Conservation (phyloP, 2,329 filamentous ascomycete species). For the Arthrobotrys pseudoclavata region DNA sequence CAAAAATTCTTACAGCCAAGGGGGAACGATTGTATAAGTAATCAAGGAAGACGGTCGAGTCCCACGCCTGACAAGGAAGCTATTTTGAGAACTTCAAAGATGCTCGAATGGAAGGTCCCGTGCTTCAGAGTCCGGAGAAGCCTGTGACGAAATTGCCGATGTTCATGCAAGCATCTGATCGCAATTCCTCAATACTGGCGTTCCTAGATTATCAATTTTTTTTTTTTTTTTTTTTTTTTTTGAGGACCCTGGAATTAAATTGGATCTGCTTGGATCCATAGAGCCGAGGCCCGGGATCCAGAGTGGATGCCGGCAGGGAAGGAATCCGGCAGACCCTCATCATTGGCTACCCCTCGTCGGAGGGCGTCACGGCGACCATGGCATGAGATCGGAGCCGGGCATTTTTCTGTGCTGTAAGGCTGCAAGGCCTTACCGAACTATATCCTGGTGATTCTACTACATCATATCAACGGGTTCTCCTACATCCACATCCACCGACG, state of each 20-base stretch:
- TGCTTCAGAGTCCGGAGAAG: conserved; percentile 1
- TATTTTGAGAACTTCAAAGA: conserved; percentile 19
- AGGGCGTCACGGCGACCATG: conserved; percentile 5
- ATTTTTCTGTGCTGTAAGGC: not conserved
- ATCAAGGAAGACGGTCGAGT: not conserved
- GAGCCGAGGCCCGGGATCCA: conserved; percentile 24
- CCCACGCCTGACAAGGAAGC: conserved; percentile 3
- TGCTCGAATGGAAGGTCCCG: conserved; percentile 30
- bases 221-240: not conserved
- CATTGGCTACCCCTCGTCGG: conserved; percentile 17
- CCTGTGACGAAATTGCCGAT: conserved; percentile 21
- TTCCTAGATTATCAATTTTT: not conserved
- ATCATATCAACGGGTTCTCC: not conserved
- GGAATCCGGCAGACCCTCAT: conserved; percentile 15
- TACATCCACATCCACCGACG: not conserved
- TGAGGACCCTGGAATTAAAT: not conserved
- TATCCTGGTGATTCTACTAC: not conserved
- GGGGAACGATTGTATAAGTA: conserved; percentile 14
- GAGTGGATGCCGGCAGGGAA: conserved; percentile 1
- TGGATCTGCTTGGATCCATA: conserved; percentile 9
- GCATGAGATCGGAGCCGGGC: not conserved
- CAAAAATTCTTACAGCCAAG: not conserved
- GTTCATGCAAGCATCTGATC: conserved; percentile 31
- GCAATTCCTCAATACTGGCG: conserved; percentile 18
- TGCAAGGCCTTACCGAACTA: not conserved